phyloP scores from a whole-genome alignment of 306 rosid genomes.

The Betula pendula region DNA sequence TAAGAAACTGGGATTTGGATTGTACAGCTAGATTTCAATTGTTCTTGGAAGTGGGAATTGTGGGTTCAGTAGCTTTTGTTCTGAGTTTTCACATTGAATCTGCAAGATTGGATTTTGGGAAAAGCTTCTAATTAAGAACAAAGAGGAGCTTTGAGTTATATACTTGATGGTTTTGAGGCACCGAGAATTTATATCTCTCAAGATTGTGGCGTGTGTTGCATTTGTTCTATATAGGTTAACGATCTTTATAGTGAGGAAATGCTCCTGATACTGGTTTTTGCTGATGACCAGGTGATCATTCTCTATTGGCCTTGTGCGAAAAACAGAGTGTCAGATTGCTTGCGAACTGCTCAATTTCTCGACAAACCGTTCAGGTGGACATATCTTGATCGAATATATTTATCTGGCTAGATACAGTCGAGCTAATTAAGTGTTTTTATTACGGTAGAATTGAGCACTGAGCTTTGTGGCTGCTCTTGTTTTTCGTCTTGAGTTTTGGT shows the following conservation, averaged over 20 bases:
- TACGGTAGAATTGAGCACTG: not conserved
- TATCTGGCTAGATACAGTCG: not conserved
- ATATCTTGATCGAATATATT: not conserved
- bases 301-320: constrained; percentile 22
- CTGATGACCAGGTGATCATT: constrained; percentile 26
- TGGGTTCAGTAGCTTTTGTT: constrained; percentile 16
- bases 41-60: not conserved
- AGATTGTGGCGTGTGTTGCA: constrained; percentile 22
- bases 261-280: constrained; percentile 23
- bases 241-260: constrained; percentile 23
- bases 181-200: not conserved
- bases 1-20: constrained; percentile 11
- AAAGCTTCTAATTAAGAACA: not conserved
- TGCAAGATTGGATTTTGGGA: not conserved
- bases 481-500: not conserved
- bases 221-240: constrained; percentile 12
- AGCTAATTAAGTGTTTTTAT: constrained; percentile 1
- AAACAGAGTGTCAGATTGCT: constrained; percentile 24
- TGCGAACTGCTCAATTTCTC: constrained; percentile 9
- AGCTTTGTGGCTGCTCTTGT: not conserved
- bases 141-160: not conserved
- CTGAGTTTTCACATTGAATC: not conserved
- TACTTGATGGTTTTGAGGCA: not conserved
- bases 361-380: not conserved
- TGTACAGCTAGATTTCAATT: not conserved